Evolutionary conservation across 768 basidiomycete genomes (phyloP).

Genomic region (Crepidotus variabilis): DNA sequence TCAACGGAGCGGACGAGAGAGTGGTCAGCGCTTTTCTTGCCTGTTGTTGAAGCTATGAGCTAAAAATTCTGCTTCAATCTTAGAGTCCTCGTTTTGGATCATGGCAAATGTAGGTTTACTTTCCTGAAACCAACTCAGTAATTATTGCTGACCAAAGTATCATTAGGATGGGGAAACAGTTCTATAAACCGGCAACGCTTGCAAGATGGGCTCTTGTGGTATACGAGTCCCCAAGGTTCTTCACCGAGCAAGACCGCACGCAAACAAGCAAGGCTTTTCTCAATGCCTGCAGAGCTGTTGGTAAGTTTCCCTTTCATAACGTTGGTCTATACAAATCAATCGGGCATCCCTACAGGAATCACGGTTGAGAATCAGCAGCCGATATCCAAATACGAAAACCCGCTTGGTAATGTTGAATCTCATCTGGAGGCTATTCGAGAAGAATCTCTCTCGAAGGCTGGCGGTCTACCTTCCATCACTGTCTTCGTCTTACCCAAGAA

Average conservation of each 20-base stretch:
- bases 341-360: not conserved
- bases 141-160: constrained; percentile 16
- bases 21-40: not conserved
- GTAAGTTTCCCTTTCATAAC: constrained; percentile 34
- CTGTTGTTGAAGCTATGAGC: constrained; percentile 1
- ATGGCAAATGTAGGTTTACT: constrained; percentile 68
- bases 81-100: constrained; percentile 62
- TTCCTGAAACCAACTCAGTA: constrained; percentile 26
- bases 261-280: constrained; percentile 54
- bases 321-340: not conserved
- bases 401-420: not conserved
- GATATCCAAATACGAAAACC: not conserved
- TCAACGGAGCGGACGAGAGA: not conserved
- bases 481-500: constrained; percentile 68
- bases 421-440: constrained; percentile 31
- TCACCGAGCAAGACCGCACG: constrained; percentile 35
- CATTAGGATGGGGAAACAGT: constrained; percentile 69
- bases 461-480: constrained; percentile 46
- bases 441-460: constrained; percentile 35
- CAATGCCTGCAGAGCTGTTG: constrained; percentile 46
- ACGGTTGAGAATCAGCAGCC: not conserved
- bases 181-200: constrained; percentile 52
- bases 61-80: constrained; percentile 1
- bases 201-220: constrained; percentile 60
- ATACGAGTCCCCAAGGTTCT: constrained; percentile 53